These are phyloP conservation scores for Arabis hirsuta DNA, from an alignment of 345 rosid genomes.

Conservation along the genomic window DNA sequence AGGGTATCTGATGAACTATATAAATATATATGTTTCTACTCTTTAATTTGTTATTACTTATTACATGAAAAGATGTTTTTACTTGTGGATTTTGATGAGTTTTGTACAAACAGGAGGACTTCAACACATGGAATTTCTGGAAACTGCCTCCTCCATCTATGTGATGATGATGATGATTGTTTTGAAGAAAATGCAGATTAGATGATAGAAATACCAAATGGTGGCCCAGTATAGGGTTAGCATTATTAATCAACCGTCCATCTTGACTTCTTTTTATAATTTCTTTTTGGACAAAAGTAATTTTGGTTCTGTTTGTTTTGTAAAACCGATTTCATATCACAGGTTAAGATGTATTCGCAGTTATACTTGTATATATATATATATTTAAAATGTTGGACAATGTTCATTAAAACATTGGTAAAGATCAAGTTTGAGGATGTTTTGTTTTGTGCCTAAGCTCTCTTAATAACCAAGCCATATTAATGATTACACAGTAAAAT, in stretches of 20 bases:
- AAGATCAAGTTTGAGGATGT: too few relatives aligned
- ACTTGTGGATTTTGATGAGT: slow-evolving; percentile 6
- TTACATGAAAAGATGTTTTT: background rate
- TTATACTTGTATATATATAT: slow-evolving; percentile 34
- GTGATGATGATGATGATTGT: slow-evolving; percentile 22
- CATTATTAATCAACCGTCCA: slow-evolving; percentile 1
- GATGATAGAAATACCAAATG: slow-evolving; percentile 36
- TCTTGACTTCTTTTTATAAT: background rate
- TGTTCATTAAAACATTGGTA: background rate
- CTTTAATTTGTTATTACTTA: slow-evolving; percentile 1
- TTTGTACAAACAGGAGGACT: slow-evolving; percentile 70
- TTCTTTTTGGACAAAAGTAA: background rate
- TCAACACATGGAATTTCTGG: slow-evolving; percentile 94
- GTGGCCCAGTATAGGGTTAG: slow-evolving; percentile 22
- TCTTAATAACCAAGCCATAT: too few relatives aligned
- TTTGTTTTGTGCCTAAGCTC: too few relatives aligned
- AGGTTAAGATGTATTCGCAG: slow-evolving; percentile 28
- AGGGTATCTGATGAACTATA: slow-evolving; percentile 50
- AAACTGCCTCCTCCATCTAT: slow-evolving; percentile 65
- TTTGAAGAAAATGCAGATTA: slow-evolving; percentile 28
- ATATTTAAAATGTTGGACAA: slow-evolving; percentile 11
- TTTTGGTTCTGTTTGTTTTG: slow-evolving; percentile 4
- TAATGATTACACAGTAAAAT: too few relatives aligned
- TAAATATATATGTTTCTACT: background rate
- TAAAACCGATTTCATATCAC: slow-evolving; percentile 23